phyloP scores from a whole-genome alignment of 2,329 filamentous ascomycete species.

The Trichoderma oligosporum region DNA sequence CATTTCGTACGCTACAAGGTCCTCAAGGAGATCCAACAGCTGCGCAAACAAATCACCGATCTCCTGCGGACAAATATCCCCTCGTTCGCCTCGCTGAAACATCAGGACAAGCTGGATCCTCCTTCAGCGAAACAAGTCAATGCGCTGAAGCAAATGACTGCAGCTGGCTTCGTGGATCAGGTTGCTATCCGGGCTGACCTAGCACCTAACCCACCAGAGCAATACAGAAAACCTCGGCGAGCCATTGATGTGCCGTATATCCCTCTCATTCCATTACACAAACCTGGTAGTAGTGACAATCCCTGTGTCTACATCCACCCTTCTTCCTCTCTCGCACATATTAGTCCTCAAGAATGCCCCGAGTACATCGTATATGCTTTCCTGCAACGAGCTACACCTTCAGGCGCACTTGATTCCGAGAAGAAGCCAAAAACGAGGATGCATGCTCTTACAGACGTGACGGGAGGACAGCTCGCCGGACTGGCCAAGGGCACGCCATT shows the following conservation, averaged over 20 bases:
- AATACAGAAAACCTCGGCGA: slow-evolving; percentile 67
- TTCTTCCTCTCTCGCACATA: slow-evolving; percentile 70
- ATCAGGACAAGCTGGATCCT: slow-evolving; percentile 53
- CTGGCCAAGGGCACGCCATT: slow-evolving; percentile 83
- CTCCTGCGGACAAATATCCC: slow-evolving; percentile 74
- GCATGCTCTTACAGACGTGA: slow-evolving; percentile 79
- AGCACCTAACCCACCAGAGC: slow-evolving; percentile 67
- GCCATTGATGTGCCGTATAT: slow-evolving; percentile 91
- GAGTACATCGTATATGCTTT: slow-evolving; percentile 85
- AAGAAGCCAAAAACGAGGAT: slow-evolving; percentile 74
- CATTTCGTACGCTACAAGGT: slow-evolving; percentile 87
- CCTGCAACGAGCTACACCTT: slow-evolving; percentile 64
- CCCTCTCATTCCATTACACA: slow-evolving; percentile 69
- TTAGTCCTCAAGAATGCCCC: slow-evolving; percentile 69
- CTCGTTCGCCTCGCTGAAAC: slow-evolving; percentile 55
- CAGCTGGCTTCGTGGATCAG: slow-evolving; percentile 90
- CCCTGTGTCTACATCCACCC: slow-evolving; percentile 84
- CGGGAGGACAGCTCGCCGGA: slow-evolving; percentile 68
- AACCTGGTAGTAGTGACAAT: slow-evolving; percentile 44
- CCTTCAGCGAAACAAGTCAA: slow-evolving; percentile 67
- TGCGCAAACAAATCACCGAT: slow-evolving; percentile 76
- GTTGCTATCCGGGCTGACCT: slow-evolving; percentile 88
- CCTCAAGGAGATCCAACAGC: slow-evolving; percentile 78
- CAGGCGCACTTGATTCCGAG: slow-evolving; percentile 44
- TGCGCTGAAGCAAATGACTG: slow-evolving; percentile 84